phyloP scores from a whole-genome alignment of 345 rosid genomes.

The Pelargonium nanum region DNA sequence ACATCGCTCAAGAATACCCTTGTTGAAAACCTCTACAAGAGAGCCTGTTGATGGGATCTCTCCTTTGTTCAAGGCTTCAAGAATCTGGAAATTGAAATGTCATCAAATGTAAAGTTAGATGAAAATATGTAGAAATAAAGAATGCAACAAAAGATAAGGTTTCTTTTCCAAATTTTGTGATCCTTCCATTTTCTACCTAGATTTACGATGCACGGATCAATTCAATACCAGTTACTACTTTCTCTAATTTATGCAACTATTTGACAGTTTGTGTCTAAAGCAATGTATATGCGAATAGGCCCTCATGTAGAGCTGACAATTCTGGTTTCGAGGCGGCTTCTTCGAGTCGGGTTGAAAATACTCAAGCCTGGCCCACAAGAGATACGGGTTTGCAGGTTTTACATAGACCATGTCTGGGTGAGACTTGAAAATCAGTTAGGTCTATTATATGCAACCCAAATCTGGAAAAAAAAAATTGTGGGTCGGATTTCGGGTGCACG shows the following conservation, averaged over 20 bases:
- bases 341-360: no score
- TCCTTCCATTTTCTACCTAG: not conserved
- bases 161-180: not conserved
- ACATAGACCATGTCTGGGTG: no score
- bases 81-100: constrained; percentile 49
- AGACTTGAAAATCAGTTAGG: no score
- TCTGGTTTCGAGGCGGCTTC: no score
- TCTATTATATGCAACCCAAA: no score
- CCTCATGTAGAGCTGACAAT: no score
- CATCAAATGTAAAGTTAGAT: constrained; percentile 5
- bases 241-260: not conserved
- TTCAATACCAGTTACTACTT: not conserved
- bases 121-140: not conserved
- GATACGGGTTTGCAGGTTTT: no score
- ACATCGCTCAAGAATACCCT: constrained; percentile 80
- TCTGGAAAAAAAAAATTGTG: no score
- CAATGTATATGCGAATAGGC: not conserved
- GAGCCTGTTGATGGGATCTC: constrained; percentile 99
- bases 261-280: not conserved
- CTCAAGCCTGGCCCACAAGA: no score
- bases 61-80: constrained; percentile 95
- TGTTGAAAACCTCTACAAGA: constrained; percentile 93
- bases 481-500: no score
- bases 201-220: not conserved
- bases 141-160: not conserved